A percentile compares a stretch with the other conserved stretches of the same genome.
Conservation (phyloP, 2,329 filamentous ascomycete genomes). For the Phialophora chinensis region DNA sequence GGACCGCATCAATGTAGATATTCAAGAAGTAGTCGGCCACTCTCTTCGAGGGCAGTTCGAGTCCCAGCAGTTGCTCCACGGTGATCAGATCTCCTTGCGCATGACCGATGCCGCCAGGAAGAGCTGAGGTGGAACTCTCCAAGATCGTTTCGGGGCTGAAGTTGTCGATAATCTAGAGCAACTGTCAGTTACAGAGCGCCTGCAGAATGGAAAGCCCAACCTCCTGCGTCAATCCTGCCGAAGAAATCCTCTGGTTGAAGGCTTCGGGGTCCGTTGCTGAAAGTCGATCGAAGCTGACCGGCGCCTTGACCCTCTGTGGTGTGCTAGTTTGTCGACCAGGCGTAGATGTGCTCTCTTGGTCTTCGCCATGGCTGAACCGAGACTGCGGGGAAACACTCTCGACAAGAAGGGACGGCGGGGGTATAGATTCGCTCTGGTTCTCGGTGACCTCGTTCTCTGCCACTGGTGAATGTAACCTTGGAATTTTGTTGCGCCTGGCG, state of each 20-base stretch:
- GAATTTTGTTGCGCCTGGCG: constrained; percentile 21
- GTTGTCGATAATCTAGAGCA: constrained; percentile 36
- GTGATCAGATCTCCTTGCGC: constrained; percentile 35
- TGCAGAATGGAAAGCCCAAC: constrained; percentile 4
- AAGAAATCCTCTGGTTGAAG: constrained; percentile 30
- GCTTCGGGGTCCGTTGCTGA: constrained; percentile 24
- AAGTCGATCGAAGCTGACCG: constrained; percentile 27
- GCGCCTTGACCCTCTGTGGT: constrained; percentile 36
- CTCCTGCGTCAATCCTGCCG: constrained; percentile 31
- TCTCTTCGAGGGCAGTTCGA: constrained; percentile 43
- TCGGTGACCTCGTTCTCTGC: constrained; percentile 1
- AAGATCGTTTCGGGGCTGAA: constrained; percentile 32
- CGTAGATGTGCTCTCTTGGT: constrained; percentile 12
- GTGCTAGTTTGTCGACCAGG: constrained; percentile 30
- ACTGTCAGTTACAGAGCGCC: not conserved
- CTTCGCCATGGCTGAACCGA: constrained; percentile 31
- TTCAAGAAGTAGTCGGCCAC: constrained; percentile 46
- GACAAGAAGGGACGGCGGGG: not conserved
- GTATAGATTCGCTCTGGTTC: not conserved
- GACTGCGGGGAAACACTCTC: constrained; percentile 20
- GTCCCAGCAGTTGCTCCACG: constrained; percentile 40
- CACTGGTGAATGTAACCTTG: constrained; percentile 5
- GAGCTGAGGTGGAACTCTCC: constrained; percentile 29
- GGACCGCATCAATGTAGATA: constrained; percentile 51
- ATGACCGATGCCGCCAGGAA: constrained; percentile 28